Percentiles rank a stretch among this genome's conserved stretches.
Evolutionary conservation across 805 yeast genomes (phyloP).

Genomic region (Candida taoyuanica): DNA sequence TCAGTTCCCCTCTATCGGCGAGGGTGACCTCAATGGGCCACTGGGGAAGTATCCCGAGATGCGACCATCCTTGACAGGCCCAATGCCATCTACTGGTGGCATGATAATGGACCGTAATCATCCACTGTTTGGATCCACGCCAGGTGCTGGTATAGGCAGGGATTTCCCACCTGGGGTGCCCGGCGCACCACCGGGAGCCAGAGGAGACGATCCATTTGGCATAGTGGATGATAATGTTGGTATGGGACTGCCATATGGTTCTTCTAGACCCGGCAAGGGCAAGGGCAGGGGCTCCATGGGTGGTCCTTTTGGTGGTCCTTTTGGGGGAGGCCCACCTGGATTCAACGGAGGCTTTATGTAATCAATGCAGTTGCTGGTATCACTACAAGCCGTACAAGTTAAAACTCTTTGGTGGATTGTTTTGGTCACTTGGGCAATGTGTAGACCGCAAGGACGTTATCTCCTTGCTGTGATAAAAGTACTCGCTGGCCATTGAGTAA

Average conservation of each 20-base stretch:
- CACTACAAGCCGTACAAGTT: too few species aligned
- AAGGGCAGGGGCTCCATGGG: not conserved
- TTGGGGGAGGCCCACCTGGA: conserved; percentile 10
- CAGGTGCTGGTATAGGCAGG: conserved; percentile 2
- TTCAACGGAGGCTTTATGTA: conserved; percentile 10
- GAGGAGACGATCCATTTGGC: conserved; percentile 14
- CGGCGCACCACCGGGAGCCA: conserved; percentile 10
- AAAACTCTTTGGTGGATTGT: too few species aligned
- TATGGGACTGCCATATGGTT: conserved; percentile 13
- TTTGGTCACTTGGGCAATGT: conserved; percentile 3
- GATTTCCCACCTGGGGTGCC: conserved; percentile 34
- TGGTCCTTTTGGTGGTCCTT: conserved; percentile 8
- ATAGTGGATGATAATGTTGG: conserved; percentile 10
- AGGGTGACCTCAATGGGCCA: conserved; percentile 47
- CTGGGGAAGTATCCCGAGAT: conserved; percentile 39
- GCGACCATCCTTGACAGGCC: conserved; percentile 34
- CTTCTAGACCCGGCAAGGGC: conserved; percentile 1
- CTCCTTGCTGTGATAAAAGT: conserved; percentile 9
- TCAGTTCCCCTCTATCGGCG: conserved; percentile 38
- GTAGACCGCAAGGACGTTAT: conserved; percentile 15
- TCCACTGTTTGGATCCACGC: conserved; percentile 39
- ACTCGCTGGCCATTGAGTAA: conserved; percentile 11
- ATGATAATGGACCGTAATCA: conserved; percentile 51
- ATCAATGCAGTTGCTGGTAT: too few species aligned
- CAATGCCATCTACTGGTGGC: conserved; percentile 34